A percentile compares a stretch with the other conserved stretches of the same genome.
phyloP scores from a whole-genome alignment of 2,329 filamentous ascomycete species.

The Exophiala viscosa region DNA sequence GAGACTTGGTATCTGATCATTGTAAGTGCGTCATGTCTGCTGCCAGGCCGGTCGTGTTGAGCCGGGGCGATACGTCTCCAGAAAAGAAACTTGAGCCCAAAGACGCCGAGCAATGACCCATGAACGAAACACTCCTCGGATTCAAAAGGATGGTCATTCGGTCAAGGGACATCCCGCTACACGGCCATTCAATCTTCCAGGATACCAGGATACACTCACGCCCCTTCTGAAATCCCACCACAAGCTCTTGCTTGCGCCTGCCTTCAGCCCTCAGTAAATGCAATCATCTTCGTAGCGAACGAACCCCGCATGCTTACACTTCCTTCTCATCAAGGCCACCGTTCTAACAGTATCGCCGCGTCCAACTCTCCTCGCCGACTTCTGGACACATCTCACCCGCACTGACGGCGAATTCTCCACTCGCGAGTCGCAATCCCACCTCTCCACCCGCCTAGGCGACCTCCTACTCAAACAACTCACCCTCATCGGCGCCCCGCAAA shows the following conservation, averaged over 20 bases:
- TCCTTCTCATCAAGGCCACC: conserved; percentile 24
- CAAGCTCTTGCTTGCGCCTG: neutral
- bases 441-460: conserved; percentile 29
- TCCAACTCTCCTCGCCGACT: conserved; percentile 28
- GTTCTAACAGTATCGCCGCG: conserved; percentile 30
- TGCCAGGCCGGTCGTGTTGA: too few relatives aligned
- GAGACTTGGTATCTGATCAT: conserved; percentile 48
- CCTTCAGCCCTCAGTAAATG: neutral
- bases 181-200: too few relatives aligned
- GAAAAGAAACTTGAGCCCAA: too few relatives aligned
- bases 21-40: conserved; percentile 35
- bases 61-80: too few relatives aligned
- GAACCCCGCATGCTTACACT: neutral
- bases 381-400: conserved; percentile 30
- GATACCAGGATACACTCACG: too few relatives aligned
- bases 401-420: conserved; percentile 17
- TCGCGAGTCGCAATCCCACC: conserved; percentile 5
- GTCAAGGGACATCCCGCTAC: too few relatives aligned
- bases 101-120: too few relatives aligned
- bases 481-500: conserved; percentile 33
- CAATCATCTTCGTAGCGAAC: neutral
- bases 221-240: too few relatives aligned
- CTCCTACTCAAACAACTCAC: conserved; percentile 34
- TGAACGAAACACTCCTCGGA: too few relatives aligned
- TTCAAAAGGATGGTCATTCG: too few relatives aligned